Base-by-base conservation (phyloP, 2,329 filamentous ascomycete genomes). In the Diaporthe sp. region DNA sequence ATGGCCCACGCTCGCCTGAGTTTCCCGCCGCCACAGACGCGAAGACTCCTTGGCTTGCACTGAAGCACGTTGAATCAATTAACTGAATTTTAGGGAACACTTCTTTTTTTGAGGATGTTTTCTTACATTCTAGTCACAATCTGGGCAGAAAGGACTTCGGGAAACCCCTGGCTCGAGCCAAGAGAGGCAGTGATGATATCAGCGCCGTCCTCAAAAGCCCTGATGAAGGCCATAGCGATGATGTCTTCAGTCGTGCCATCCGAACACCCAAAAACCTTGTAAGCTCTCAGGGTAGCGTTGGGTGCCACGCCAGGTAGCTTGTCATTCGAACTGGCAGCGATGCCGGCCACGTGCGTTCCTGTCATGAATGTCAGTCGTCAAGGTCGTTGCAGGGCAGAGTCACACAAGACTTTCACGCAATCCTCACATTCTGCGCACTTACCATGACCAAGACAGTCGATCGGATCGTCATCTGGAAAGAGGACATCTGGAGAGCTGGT, bases 391-490 rank as follows among this genome's bases (percentile, higher is more conserved):
- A 25, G 35, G 5, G 9, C 17, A 17, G 28, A 22, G 13, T 12
- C 7, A 6, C 7, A 22, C 1, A 22, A 72, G 79, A 79, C 70
- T 81, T 1, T 7, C 22, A 5, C 33, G 17, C 28, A 7, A 3
- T 5, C 17, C 15, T 28, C 15, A 13, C 6, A 30, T 84, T 83
- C 79, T 57, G 82, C 80, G 66, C 83, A 77, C 22, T 77, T 30
- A 33, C 77, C 77, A 33, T 78, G 78, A 8, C 78, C 78, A 38
- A 68, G 42, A 79, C 80, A 80, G 61, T 82, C 79, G 33, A 81
- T 81, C 13, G 83, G 83, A 72, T 85, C 83, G 12, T 77, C 68
- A 66, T 83, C 83, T 2, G 83, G 82, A 80, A 80, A 7, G 61
- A 67, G 33, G 77, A 79, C 35, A 74, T 71, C 30, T 3, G 60